These are phyloP conservation scores for Inga laurina DNA, from an alignment of 306 rosid genomes.

Conservation along the genomic window DNA sequence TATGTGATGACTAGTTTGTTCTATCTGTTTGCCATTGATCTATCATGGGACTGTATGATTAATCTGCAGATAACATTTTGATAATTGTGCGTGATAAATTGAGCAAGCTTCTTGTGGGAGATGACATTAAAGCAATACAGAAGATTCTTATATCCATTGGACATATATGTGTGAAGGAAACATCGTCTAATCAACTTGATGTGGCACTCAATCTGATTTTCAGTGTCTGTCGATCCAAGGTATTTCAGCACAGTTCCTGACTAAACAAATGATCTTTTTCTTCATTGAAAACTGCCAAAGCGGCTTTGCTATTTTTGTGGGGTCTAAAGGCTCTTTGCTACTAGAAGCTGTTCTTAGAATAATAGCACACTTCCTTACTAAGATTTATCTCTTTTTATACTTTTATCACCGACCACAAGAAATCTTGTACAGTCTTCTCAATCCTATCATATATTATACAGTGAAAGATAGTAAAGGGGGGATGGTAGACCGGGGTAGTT, in stretches of 20 bases:
- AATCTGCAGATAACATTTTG: conserved; percentile 81
- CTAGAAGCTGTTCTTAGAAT: background rate
- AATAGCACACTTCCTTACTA: background rate
- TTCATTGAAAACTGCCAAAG: background rate
- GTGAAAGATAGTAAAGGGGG: background rate
- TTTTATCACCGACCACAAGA: background rate
- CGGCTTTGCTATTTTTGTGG: background rate
- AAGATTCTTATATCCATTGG: conserved; percentile 81
- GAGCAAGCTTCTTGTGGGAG: conserved; percentile 73
- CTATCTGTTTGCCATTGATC: conserved; percentile 27
- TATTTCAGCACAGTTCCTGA: conserved; percentile 26
- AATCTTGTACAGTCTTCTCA: background rate
- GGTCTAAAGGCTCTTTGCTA: background rate
- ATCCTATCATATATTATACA: background rate
- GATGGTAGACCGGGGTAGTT: background rate
- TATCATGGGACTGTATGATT: conserved; percentile 34
- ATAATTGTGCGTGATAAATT: conserved; percentile 59
- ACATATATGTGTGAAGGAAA: conserved; percentile 79
- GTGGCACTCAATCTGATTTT: conserved; percentile 69
- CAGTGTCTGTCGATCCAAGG: conserved; percentile 86
- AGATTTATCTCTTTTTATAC: background rate
- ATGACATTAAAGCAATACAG: conserved; percentile 79
- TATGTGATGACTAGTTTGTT: conserved; percentile 25
- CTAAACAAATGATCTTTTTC: background rate
- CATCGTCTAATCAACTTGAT: conserved; percentile 70